Conservation (phyloP, 73 alveolate species). For the Breviolum minutum region DNA sequence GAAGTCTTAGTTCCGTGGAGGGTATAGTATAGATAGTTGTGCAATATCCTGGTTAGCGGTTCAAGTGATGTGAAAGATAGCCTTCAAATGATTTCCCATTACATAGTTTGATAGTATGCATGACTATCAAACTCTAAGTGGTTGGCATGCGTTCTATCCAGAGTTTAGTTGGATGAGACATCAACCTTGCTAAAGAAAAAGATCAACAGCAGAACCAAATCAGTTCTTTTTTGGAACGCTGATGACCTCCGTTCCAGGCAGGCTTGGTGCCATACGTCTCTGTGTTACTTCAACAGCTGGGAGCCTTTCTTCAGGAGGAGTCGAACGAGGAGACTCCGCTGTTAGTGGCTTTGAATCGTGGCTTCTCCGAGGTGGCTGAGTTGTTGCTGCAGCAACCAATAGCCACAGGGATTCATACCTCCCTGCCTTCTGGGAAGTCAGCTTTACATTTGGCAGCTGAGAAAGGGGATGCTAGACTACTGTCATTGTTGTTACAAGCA, state of each 20-base stretch:
- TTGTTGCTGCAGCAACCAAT: neutral
- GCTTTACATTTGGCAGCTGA: slow-evolving; percentile 79
- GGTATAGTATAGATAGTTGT: too few species aligned
- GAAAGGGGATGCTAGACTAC: slow-evolving; percentile 22
- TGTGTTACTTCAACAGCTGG: neutral
- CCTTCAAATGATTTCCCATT: too few species aligned
- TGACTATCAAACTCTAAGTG: too few species aligned
- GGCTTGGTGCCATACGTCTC: slow-evolving; percentile 44
- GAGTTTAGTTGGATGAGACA: too few species aligned
- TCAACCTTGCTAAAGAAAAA: neutral
- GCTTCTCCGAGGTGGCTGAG: slow-evolving; percentile 84
- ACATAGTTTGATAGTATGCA: too few species aligned
- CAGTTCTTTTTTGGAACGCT: neutral
- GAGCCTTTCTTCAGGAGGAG: neutral
- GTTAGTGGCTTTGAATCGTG: slow-evolving; percentile 66
- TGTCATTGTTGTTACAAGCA: slow-evolving; percentile 35
- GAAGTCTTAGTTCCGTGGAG: too few species aligned
- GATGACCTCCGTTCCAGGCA: neutral
- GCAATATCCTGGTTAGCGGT: too few species aligned
- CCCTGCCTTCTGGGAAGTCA: slow-evolving; percentile 75
- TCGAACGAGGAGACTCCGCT: slow-evolving; percentile 49
- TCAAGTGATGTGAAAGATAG: too few species aligned
- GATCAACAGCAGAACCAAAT: neutral
- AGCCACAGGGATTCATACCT: neutral
- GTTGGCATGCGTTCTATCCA: too few species aligned